These are phyloP conservation scores for Penicillium simplicissimum DNA, from an alignment of 495 filamentous ascomycete genomes.

Conservation along the genomic window DNA sequence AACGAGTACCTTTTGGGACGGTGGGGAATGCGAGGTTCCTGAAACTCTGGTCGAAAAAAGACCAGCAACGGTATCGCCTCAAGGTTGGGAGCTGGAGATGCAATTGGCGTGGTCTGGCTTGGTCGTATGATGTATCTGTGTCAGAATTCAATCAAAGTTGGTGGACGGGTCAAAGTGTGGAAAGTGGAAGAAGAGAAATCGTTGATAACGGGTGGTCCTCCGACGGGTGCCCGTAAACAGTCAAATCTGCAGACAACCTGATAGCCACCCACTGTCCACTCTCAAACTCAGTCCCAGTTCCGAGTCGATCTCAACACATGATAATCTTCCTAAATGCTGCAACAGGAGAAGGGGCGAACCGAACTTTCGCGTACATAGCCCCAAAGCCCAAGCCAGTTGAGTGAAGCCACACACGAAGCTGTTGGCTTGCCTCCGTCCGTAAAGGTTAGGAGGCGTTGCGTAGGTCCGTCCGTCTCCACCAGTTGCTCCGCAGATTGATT, in stretches of 20 bases:
- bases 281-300: background rate
- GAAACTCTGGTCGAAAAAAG: constrained; percentile 5
- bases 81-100: background rate
- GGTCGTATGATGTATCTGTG: constrained; percentile 3
- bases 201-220: background rate
- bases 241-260: background rate
- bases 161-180: background rate
- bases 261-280: background rate
- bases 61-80: background rate
- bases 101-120: background rate
- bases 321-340: background rate
- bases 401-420: background rate
- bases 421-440: background rate
- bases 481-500: constrained; percentile 21
- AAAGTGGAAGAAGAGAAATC: background rate
- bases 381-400: background rate
- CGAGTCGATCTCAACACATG: background rate
- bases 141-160: background rate
- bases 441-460: background rate
- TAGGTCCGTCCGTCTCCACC: constrained; percentile 5
- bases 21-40: constrained; percentile 17
- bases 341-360: background rate
- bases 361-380: background rate
- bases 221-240: background rate
- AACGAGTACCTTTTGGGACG: constrained; percentile 24